Percentiles rank a stretch among this genome's conserved stretches.
Evolutionary conservation across 768 basidiomycete species (phyloP).

Genomic region (Hericium coralloides): DNA sequence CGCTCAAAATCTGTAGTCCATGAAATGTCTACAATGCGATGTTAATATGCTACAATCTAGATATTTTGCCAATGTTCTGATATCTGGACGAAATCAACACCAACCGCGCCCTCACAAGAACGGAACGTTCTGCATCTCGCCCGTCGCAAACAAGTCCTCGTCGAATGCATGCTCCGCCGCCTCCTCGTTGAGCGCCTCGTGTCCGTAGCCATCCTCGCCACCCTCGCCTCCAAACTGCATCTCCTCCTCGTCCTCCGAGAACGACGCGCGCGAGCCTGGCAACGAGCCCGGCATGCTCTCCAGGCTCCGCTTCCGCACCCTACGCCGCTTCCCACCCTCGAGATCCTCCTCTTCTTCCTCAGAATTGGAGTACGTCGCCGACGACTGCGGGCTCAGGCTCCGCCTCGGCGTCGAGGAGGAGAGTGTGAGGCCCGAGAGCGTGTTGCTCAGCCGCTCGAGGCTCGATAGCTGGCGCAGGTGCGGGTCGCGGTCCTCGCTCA

Average conservation of each 20-base stretch:
- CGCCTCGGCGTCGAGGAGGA: slow-evolving; percentile 24
- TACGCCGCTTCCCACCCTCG: slow-evolving; percentile 31
- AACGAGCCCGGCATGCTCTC: slow-evolving; percentile 85
- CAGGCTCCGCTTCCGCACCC: slow-evolving; percentile 51
- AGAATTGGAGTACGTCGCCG: slow-evolving; percentile 40
- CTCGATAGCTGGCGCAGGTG: slow-evolving; percentile 69
- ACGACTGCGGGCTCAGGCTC: slow-evolving; percentile 38
- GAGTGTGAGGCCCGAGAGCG: slow-evolving; percentile 42
- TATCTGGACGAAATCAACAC: neutral
- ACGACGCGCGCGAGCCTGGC: slow-evolving; percentile 21
- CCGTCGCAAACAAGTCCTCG: slow-evolving; percentile 70
- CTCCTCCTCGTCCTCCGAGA: slow-evolving; percentile 36
- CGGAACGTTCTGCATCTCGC: slow-evolving; percentile 75
- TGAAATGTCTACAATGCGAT: neutral
- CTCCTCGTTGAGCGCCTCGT: slow-evolving; percentile 33
- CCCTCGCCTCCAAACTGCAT: slow-evolving; percentile 24
- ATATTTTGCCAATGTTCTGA: neutral
- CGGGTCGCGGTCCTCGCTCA: slow-evolving; percentile 10
- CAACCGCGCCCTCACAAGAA: slow-evolving; percentile 35
- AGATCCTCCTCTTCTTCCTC: slow-evolving; percentile 33
- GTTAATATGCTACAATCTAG: neutral
- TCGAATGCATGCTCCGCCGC: slow-evolving; percentile 69
- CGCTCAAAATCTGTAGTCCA: too few species aligned
- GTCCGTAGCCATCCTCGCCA: slow-evolving; percentile 16
- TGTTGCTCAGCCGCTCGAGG: slow-evolving; percentile 59